Conservation (phyloP, 768 basidiomycete species). For the Suillus variegatus region DNA sequence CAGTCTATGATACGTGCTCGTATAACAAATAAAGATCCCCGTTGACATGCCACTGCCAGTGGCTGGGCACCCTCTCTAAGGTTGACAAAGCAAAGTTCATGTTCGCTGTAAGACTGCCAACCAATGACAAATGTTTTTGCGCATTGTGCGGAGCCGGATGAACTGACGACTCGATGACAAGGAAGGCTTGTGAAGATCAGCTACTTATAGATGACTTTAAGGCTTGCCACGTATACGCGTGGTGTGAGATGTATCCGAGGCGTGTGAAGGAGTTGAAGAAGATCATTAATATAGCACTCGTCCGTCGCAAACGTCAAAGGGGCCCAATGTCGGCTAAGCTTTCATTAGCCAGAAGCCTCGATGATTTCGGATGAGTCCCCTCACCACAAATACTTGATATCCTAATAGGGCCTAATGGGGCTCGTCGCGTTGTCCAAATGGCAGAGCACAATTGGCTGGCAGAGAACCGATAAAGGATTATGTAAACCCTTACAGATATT, state of each 20-base stretch:
- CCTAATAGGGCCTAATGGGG: not conserved
- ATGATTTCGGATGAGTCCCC: not conserved
- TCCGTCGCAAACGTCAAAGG: slow-evolving; percentile 11
- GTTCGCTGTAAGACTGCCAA: not conserved
- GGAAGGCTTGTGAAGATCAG: slow-evolving; percentile 4
- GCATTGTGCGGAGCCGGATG: not conserved
- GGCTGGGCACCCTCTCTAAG: not conserved
- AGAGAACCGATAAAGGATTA: slow-evolving; percentile 8
- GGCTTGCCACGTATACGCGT: not conserved
- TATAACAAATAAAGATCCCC: not conserved
- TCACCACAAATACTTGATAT: not conserved
- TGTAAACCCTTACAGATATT: slow-evolving; percentile 7
- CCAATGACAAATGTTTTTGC: not conserved
- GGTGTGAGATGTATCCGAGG: slow-evolving; percentile 6
- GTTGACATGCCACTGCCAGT: not conserved
- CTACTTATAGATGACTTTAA: slow-evolving; percentile 1
- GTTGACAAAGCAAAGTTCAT: not conserved
- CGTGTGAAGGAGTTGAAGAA: slow-evolving; percentile 12
- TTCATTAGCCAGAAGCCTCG: not conserved
- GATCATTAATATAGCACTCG: slow-evolving; percentile 9
- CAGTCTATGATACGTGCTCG: not conserved
- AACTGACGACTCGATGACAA: not conserved
- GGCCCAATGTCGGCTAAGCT: not conserved
- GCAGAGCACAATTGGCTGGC: slow-evolving; percentile 5
- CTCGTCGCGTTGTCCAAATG: not conserved